Percentiles rank a stretch among this genome's conserved stretches.
Evolutionary conservation across 2,329 filamentous ascomycete species (phyloP).

Genomic region (Chaetothyriales sp.): DNA sequence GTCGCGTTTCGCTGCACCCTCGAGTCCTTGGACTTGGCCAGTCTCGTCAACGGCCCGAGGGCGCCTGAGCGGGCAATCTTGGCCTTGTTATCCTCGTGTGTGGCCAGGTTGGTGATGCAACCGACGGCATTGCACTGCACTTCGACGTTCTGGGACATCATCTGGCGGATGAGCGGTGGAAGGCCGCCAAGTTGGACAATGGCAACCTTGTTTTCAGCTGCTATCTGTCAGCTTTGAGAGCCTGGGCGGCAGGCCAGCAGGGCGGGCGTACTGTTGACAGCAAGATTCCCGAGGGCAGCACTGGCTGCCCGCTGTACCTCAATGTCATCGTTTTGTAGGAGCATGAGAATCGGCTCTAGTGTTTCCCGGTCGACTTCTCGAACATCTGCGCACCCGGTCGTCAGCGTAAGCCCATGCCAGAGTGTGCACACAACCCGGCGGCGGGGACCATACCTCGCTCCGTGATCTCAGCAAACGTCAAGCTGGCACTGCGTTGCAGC

Average conservation of each 20-base stretch:
- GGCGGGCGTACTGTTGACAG: conserved; percentile 69
- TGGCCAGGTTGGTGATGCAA: conserved; percentile 95
- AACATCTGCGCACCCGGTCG: conserved; percentile 53
- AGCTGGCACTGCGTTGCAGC: conserved; percentile 85
- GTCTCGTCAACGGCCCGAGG: conserved; percentile 70
- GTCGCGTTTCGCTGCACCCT: conserved; percentile 95
- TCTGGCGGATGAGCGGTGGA: conserved; percentile 83
- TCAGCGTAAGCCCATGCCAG: conserved; percentile 6
- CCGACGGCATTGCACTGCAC: conserved; percentile 98
- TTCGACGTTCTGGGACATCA: conserved; percentile 95
- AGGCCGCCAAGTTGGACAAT: conserved; percentile 88
- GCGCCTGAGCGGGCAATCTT: conserved; percentile 95
- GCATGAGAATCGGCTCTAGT: conserved; percentile 85
- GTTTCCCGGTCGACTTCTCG: conserved; percentile 89
- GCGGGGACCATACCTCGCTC: conserved; percentile 58
- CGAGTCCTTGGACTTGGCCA: conserved; percentile 98
- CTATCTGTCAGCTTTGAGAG: conserved; percentile 31
- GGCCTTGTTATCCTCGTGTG: conserved; percentile 97
- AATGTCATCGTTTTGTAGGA: conserved; percentile 87
- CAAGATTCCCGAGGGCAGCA: conserved; percentile 85
- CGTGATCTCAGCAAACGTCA: conserved; percentile 98
- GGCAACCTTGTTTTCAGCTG: conserved; percentile 93
- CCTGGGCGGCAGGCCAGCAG: neutral
- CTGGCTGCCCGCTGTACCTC: conserved; percentile 95
- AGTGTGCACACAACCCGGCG: neutral